Base-by-base conservation (phyloP, 163 green algal genomes). In the Coccomyxa subellipsoidea region DNA sequence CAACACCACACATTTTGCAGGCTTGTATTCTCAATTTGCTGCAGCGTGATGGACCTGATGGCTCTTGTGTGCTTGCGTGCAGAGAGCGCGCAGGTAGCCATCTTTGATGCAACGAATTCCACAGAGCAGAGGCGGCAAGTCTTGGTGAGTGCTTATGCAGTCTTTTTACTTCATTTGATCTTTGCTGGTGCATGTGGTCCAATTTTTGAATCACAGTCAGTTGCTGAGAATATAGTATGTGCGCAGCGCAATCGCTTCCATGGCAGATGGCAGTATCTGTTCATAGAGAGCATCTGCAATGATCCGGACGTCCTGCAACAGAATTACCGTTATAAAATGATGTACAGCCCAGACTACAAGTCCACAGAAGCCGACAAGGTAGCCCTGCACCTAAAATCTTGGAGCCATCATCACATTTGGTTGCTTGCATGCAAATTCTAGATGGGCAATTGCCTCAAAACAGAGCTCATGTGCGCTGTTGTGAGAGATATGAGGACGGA, bases 71-170 rank as follows among this genome's bases (percentile, higher is more conserved):
- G 32, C 12, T 77, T 35, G 38, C 18, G 18, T 85, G 83, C 88
- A 94, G 94, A 94, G 32, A 38, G 82, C 36, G 83, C 90, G 0
- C 95, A 98, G 90, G 94, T 98, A 7, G 96, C 93, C 10, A 95
- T 99, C 54, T 94, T 98, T 82, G 96, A 99, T 83, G 96, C 95
- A 15, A 99, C 96, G 69, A 99, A 99, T 91, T 96, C 90, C 59
- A 99, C 95, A 12, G 82, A 93, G 76, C 87, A 93, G 53, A 85
- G 96, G 0, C 86, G 96, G 29, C 84, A 92, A 31, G 89, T 93
- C 73, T 86, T 98, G 85, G 85, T 94, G 71, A 39, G 88, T 66
- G 32, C 70, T 59, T 8, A 12, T 27, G 47, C 5, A 18, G 15
- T n/a, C n/a, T n/a, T n/a, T n/a, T n/a, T n/a, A n/a, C n/a, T n/a